These are phyloP conservation scores for Pachyrhizus erosus DNA, from an alignment of 306 rosid genomes.

Conservation along the genomic window DNA sequence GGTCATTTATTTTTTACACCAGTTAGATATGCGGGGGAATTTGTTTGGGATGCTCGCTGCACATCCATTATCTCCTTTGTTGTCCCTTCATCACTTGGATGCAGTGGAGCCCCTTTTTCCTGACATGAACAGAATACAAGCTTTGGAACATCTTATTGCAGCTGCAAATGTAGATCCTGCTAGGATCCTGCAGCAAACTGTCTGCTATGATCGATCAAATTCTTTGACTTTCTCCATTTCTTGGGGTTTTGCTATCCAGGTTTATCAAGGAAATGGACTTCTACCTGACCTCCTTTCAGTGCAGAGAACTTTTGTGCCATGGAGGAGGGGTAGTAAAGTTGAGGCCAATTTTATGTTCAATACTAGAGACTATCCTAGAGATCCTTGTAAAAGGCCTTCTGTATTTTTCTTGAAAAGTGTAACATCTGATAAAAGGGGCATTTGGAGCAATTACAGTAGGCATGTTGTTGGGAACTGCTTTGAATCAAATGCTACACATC, in stretches of 20 bases:
- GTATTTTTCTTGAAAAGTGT: constrained; percentile 65
- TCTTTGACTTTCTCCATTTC: constrained; percentile 80
- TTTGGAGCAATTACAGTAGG: constrained; percentile 65
- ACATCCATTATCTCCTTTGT: constrained; percentile 79
- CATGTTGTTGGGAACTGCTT: constrained; percentile 56
- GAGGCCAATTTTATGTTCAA: constrained; percentile 68
- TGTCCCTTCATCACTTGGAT: constrained; percentile 95
- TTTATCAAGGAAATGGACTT: constrained; percentile 69
- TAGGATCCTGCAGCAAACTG: constrained; percentile 80
- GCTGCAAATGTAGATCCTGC: constrained; percentile 80
- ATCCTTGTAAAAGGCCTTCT: constrained; percentile 74
- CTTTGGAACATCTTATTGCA: constrained; percentile 67
- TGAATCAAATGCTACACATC: constrained; percentile 46
- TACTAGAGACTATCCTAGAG: constrained; percentile 69
- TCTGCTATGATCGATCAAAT: constrained; percentile 73
- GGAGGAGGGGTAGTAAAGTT: constrained; percentile 68
- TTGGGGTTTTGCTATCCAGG: constrained; percentile 86
- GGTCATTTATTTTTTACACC: constrained; percentile 11
- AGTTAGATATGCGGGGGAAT: constrained; percentile 94
- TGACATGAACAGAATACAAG: constrained; percentile 61
- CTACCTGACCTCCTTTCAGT: constrained; percentile 74
- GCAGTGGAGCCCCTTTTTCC: constrained; percentile 82
- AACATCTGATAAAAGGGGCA: constrained; percentile 49
- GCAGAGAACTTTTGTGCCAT: constrained; percentile 75
- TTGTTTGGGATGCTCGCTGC: constrained; percentile 84